Evolutionary conservation across 768 basidiomycete genomes (phyloP), one percentile per base, ranked within the genome.

Genomic region (Glaciozyma antarctica): DNA sequence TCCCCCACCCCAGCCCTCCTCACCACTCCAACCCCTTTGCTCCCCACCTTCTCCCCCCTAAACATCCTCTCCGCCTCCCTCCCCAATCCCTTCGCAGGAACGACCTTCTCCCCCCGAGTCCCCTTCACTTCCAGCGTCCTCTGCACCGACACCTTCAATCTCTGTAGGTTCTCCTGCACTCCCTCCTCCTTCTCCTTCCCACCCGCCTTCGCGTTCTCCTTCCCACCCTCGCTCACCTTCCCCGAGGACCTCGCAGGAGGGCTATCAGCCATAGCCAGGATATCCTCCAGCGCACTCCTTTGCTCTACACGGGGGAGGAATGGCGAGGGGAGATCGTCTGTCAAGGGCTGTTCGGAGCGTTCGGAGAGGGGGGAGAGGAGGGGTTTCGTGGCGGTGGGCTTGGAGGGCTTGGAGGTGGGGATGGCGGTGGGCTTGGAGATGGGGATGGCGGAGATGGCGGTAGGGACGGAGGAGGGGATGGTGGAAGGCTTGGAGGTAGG

Each of bases 201-300:
- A n/a, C n/a, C n/a, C n/a, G n/a, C n/a, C n/a, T n/a, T n/a, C n/a
- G n/a, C 52, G n/a, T 41, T 48, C 45, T 19, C 54, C 28, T 32
- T 34, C 3, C 32, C 32, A 5, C 32, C 32, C 32, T 32, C 32
- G 5, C 9, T 32, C 32, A 4, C 32, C 32, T 9, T 9, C 32
- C 9, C 32, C 32, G n/a, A n/a, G n/a, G n/a, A n/a, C n/a, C n/a
- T n/a, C 2, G 10, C 30, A 26, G 12, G 54, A 32, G 45, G 64
- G 43, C 26, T 58, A 61, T 49, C 60, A 47, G 59, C 59, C 53
- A 65, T 58, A 1, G 64, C 60, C 24, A 61, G 54, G 49, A 65
- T 58, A 10, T 47, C 55, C n/a, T 54, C 16, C 38, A 52, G 30
- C 12, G 60, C 47, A 28, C 54, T 55, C 16, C 34, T 16, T 5